phyloP scores from a whole-genome alignment of 495 filamentous ascomycete genomes.

The Terfezia boudieri region DNA sequence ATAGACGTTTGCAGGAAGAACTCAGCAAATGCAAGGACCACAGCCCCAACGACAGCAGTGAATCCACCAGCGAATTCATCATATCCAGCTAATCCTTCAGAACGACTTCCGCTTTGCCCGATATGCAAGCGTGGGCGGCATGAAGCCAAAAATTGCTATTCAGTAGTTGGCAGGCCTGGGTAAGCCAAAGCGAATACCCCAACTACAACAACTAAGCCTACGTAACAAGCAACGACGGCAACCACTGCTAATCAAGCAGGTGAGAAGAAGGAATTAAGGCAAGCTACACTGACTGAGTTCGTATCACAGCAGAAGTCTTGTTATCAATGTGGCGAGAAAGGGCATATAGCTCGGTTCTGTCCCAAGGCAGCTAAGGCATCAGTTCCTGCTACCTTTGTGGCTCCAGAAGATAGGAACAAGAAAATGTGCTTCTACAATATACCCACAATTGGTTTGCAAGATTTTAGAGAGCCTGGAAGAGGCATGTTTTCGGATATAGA shows the following conservation, averaged over 20 bases:
- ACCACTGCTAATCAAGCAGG: neutral
- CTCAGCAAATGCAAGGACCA: neutral
- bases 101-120: neutral
- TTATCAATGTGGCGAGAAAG: neutral
- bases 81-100: no score
- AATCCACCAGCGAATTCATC: neutral
- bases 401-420: neutral
- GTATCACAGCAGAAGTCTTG: neutral
- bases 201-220: neutral
- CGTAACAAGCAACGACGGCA: neutral
- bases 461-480: neutral
- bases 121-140: neutral
- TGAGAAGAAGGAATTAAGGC: neutral
- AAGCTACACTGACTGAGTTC: neutral
- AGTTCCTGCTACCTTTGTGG: neutral
- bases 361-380: neutral
- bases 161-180: neutral
- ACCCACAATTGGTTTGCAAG: neutral
- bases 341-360: neutral
- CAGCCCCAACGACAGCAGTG: neutral
- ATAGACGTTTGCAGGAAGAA: neutral
- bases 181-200: neutral
- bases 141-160: no score
- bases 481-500: neutral
- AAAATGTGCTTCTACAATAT: neutral